Evolutionary conservation across 2,329 filamentous ascomycete species (phyloP), one percentile per base, ranked within the genome.

Genomic region (Tolypocladium endophyticum): DNA sequence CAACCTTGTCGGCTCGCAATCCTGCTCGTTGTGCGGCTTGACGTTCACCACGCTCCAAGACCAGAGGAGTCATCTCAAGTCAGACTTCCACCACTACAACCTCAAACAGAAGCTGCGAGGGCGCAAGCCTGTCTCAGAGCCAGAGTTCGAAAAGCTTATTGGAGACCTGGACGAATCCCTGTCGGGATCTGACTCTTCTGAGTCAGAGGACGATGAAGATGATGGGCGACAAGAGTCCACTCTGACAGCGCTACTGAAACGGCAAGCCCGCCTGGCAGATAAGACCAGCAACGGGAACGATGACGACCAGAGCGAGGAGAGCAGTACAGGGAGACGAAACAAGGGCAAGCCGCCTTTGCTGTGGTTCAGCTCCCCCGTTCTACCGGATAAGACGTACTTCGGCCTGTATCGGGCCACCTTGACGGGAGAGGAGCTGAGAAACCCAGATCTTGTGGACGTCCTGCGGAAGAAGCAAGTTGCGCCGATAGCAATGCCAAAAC

Each of bases 61-160:
- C 62, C 93, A 97, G 71, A 84, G 90, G 62, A 82, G 85, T 61
- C 94, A 99, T 74, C 86, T 90, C 60, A 89, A 90, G 67, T 96
- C 93, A 12, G 94, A 99, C 69, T 80, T 95, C 56, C 94, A 99
- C 72, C 84, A 88, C 64, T 99, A 97, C 76, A 99, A 99, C 71
- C 76, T 97, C 62, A 97, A 96, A 74, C 89, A 93, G 71, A 96
- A 90, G 77, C 77, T 96, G 60, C 86, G 90, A 55, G 90, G 90
- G 0, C 80, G 81, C 60, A 81, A 81, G 12, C 75, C 89, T 0
- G 87, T 97, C 1, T 84, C 85, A 1, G 94, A 99, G 69, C 72
- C 70, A 9, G 92, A 96, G 39, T 99, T 99, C 65, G 90, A 94
- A 71, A 90, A 87, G 70, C 80, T 97, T 8, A 81, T 97, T 9